Conservation (phyloP, 2,329 filamentous ascomycete species). For the Cryphonectria radicalis region DNA sequence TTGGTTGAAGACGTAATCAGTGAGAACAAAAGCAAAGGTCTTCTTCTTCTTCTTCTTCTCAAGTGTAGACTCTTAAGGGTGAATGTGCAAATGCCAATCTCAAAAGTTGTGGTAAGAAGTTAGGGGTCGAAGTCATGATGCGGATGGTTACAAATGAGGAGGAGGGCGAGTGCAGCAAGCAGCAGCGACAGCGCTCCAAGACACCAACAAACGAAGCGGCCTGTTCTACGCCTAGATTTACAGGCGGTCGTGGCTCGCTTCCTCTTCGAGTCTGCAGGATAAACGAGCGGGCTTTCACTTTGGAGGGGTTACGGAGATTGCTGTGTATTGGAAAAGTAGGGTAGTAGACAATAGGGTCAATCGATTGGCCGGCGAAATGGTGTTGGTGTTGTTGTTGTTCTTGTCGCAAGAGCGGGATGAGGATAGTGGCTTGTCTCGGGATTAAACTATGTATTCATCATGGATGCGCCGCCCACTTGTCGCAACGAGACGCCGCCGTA, state of each 20-base stretch:
- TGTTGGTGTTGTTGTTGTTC: not conserved
- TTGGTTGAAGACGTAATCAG: not conserved
- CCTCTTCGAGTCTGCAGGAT: not conserved
- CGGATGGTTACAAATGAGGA: not conserved
- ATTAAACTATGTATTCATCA: not conserved
- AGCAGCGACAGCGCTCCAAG: not conserved
- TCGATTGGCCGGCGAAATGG: not conserved
- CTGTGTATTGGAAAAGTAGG: too few relatives aligned
- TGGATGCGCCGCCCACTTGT: not conserved
- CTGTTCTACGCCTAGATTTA: not conserved
- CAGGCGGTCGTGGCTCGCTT: not conserved
- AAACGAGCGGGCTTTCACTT: not conserved
- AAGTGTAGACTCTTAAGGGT: not conserved
- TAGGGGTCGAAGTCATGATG: not conserved
- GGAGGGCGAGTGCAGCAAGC: not conserved
- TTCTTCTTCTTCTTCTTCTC: not conserved
- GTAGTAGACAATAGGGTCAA: not conserved
- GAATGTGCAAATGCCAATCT: not conserved
- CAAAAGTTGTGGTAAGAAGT: not conserved
- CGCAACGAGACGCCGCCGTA: not conserved
- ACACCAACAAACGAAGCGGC: not conserved
- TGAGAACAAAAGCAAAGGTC: not conserved
- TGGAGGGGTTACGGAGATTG: not conserved
- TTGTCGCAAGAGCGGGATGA: not conserved
- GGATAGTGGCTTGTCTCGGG: not conserved